phyloP scores from a whole-genome alignment of 2,329 filamentous ascomycete genomes.

The Hymenoscyphus fructigenus region DNA sequence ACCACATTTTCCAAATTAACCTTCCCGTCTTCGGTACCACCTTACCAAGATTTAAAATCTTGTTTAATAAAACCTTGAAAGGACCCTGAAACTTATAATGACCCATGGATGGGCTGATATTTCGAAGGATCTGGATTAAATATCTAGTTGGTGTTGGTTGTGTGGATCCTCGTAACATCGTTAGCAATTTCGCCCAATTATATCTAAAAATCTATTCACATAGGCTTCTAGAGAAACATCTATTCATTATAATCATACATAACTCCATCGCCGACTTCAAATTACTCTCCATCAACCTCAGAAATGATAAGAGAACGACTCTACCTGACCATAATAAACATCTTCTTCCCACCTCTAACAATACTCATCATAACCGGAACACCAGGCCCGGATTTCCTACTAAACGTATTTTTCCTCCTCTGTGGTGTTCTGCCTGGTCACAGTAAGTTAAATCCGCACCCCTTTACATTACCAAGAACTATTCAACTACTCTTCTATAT shows the following conservation, averaged over 20 bases:
- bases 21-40: background rate
- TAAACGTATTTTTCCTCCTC: conserved; percentile 30
- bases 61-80: background rate
- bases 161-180: no score
- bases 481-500: no score
- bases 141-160: background rate
- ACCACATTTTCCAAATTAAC: background rate
- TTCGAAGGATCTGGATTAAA: background rate
- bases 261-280: no score
- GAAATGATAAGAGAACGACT: conserved; percentile 23
- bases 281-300: no score
- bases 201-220: no score
- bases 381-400: conserved; percentile 24
- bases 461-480: no score
- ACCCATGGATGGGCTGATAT: background rate
- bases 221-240: no score
- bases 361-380: conserved; percentile 25
- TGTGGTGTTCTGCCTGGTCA: conserved; percentile 33
- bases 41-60: background rate
- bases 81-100: background rate
- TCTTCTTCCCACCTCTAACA: conserved; percentile 31
- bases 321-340: conserved; percentile 25
- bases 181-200: no score
- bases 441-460: background rate
- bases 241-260: no score